Evolutionary conservation across 2,329 filamentous ascomycete species (phyloP).

Genomic region (Penicillium thymicola): DNA sequence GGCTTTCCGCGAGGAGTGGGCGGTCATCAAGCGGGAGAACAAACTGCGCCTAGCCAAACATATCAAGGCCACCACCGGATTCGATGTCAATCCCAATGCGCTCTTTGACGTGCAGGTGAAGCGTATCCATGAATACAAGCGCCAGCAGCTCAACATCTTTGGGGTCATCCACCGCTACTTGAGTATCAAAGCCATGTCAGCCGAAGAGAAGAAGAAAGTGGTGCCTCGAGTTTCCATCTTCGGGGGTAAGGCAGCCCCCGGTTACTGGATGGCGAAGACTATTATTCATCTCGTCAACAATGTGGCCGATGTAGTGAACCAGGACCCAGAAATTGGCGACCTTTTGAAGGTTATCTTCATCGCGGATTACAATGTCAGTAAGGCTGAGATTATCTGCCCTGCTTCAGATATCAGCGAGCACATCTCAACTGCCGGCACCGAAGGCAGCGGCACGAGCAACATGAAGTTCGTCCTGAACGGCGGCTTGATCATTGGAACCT

Average conservation of each 20-base stretch:
- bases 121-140: conserved; percentile 98
- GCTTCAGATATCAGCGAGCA: conserved; percentile 97
- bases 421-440: conserved; percentile 95
- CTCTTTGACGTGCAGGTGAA: conserved; percentile 98
- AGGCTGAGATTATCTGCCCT: conserved; percentile 93
- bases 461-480: conserved; percentile 99
- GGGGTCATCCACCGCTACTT: conserved; percentile 95
- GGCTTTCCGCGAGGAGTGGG: conserved; percentile 89
- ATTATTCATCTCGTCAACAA: conserved; percentile 96
- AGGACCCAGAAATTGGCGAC: conserved; percentile 86
- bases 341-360: conserved; percentile 95
- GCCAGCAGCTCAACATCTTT: conserved; percentile 98
- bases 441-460: conserved; percentile 85
- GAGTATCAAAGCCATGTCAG: conserved; percentile 76
- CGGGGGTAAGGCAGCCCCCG: conserved; percentile 93
- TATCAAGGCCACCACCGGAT: conserved; percentile 76
- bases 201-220: conserved; percentile 81
- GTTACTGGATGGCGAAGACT: conserved; percentile 99
- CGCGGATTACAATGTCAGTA: conserved; percentile 98
- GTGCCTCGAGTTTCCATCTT: conserved; percentile 91
- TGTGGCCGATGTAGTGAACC: conserved; percentile 86
- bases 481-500: conserved; percentile 94
- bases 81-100: conserved; percentile 79
- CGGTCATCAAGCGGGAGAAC: conserved; percentile 94
- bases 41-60: conserved; percentile 89